A percentile compares a stretch with the other conserved stretches of the same genome.
phyloP scores from a whole-genome alignment of 2,329 filamentous ascomycete species.

The Lecanicillium sp. region DNA sequence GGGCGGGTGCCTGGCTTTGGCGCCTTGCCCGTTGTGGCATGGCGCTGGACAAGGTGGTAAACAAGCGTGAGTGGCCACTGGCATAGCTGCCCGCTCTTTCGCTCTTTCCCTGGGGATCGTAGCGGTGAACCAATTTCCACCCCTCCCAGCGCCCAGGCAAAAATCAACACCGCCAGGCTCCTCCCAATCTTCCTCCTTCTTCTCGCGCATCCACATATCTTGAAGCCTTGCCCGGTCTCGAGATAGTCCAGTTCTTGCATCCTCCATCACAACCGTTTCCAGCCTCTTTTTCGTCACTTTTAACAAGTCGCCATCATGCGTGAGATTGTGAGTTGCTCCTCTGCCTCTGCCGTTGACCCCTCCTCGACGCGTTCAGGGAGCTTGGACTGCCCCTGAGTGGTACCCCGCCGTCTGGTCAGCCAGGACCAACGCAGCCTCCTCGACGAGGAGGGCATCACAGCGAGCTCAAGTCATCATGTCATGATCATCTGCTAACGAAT shows the following conservation, averaged over 20 bases:
- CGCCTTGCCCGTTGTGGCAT: constrained; percentile 25
- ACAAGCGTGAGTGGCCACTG: constrained; percentile 27
- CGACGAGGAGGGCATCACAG: background rate
- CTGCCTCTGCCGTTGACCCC: constrained; percentile 14
- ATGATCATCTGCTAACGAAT: constrained; percentile 51
- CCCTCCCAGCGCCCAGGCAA: constrained; percentile 19
- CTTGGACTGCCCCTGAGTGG: constrained; percentile 11
- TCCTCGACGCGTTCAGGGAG: constrained; percentile 34
- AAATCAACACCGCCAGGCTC: constrained; percentile 22
- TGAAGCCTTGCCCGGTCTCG: constrained; percentile 23
- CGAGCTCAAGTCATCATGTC: constrained; percentile 12
- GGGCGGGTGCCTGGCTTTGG: constrained; percentile 14
- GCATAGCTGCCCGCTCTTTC: constrained; percentile 14
- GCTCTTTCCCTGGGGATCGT: constrained; percentile 21
- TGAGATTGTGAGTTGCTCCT: constrained; percentile 56
- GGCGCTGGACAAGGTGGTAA: constrained; percentile 28
- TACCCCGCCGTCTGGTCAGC: constrained; percentile 10
- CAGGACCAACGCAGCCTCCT: background rate
- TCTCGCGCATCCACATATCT: constrained; percentile 23
- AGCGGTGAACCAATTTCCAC: constrained; percentile 24
- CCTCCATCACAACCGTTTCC: constrained; percentile 18
- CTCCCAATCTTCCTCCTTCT: constrained; percentile 18
- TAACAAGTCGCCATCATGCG: constrained; percentile 51
- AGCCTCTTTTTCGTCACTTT: constrained; percentile 19
- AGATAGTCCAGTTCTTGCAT: constrained; percentile 30